Evolutionary conservation across 2,329 filamentous ascomycete genomes (phyloP), one percentile per base, ranked within the genome.

Genomic region (Alternaria atra): DNA sequence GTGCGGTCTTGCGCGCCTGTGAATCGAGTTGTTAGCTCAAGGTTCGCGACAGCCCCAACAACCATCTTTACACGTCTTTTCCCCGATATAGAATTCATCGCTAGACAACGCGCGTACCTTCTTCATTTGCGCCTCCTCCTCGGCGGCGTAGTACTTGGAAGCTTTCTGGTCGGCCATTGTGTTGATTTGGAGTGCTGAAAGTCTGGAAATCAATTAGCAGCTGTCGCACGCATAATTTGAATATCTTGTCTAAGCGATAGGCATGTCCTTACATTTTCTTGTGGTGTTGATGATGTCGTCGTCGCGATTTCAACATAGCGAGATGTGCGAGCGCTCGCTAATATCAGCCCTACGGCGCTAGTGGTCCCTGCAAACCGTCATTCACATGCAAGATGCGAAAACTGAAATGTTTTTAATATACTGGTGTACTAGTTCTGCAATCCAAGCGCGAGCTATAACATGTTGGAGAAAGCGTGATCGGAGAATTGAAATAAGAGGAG

Each of bases 111-210:
- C 52, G 90, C 93, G 87, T 88, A 98, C 95, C 91, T 96, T 94
- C 90, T 94, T 97, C 80, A 90, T 87, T 84, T 91, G 86, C 81
- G 88, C 82, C 81, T 95, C 92, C 84, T 97, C 94, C 84, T 97
- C 91, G 79, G 93, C 92, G 82, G 93, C 91, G 86, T 98, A 98
- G 92, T 94, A 98, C 87, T 97, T 98, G 86, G 92, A 89, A 79
- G 94, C 94, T 90, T 96, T 96, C 83, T 97, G 73, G 54, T 74
- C 72, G 47, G 66, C 57, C 74, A 77, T 77, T 61, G 46, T 63
- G 56, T 43, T 20, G 17, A 15, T 25, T 50, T 29, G 34, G 7
- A 6, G 35, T 27, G 6, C 29, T 55, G 17, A 12, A 30, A 29
- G 40, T 63, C 56, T 68, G 50, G 1, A 17, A 7, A 8, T 37